Evolutionary conservation across 2,329 filamentous ascomycete genomes (phyloP), one percentile per base, ranked within the genome.

Genomic region (Hypoxylon sp.): DNA sequence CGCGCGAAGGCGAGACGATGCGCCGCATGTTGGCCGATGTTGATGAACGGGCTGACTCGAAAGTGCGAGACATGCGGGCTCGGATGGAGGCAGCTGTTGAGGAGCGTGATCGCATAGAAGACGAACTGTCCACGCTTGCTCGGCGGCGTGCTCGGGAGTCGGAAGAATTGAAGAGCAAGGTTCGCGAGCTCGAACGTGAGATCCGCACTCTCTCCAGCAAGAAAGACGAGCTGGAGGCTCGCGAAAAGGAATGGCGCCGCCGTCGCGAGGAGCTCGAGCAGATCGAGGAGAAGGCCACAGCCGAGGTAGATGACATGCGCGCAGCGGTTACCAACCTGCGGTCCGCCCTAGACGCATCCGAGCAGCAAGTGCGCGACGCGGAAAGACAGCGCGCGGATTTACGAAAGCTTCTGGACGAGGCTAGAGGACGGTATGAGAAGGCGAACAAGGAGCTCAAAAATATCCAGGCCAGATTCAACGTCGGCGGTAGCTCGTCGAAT

Each of bases 1-100:
- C 93, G 3, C 89, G 96, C 48, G 96, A 99, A 81, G 93, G 90
- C 27, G 95, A 98, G 82, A 98, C 94, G 0, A 98, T 99, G 95
- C 90, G 96, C 35, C 87, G 94, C 54, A 86, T 98, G 66, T 84
- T 99, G 11, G 91, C 91, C 14, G 95, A 98, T 72, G 93, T 95
- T 7, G 94, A 98, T 78, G 89, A 92, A 66, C 88, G 93, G 8
- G 90, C 95, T 1, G 95, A 98, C 72, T 85, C 85, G 67, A 92
- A 94, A 76, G 88, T 97, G 17, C 90, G 93, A 30, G 95, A 98
- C 72, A 96, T 97, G 90, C 91, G 93, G 60, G 90, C 93, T 64
- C 90, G 92, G 1, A 91, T 98, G 86, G 95, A 98, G 76, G 86
- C 92, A 1, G 95, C 95, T 0, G 87, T 97, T n/a, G 95, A 98